Evolutionary conservation across 192 early-diverging fungal genomes (phyloP).

Genomic region (Backusella parvicylindrica): DNA sequence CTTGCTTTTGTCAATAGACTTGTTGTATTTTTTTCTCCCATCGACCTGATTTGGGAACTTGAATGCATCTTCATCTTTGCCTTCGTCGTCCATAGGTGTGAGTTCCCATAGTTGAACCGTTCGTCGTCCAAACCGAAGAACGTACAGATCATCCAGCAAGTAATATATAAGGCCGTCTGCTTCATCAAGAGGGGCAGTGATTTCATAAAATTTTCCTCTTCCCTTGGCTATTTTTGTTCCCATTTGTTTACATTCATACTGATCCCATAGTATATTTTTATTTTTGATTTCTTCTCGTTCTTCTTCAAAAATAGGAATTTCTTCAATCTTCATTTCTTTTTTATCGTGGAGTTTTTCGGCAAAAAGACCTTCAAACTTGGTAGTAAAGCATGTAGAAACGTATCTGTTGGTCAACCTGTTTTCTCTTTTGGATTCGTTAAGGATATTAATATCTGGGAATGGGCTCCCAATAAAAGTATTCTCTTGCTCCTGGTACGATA

Average conservation of each 20-base stretch:
- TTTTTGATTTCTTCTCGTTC: fast-evolving
- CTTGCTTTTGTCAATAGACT: not conserved
- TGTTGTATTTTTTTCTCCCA: not conserved
- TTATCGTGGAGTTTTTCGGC: not conserved
- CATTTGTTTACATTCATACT: not conserved
- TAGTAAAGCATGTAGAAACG: not conserved
- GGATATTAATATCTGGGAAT: not conserved
- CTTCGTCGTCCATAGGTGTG: not conserved
- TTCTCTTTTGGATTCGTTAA: not conserved
- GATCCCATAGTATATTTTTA: not conserved
- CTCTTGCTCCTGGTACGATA: not conserved
- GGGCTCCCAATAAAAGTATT: not conserved
- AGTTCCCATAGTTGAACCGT: not conserved
- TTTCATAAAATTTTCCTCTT: not conserved
- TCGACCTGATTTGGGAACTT: not conserved
- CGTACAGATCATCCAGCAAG: not conserved
- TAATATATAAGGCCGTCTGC: not conserved
- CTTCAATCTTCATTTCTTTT: not conserved
- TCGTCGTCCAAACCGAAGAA: not conserved
- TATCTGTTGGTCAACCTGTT: not conserved
- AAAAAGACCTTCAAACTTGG: not conserved
- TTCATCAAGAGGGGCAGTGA: not conserved
- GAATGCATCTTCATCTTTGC: not conserved
- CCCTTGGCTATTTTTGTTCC: not conserved
- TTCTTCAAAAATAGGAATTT: not conserved